phyloP scores from a whole-genome alignment of 2,329 filamentous ascomycete genomes.

The Arthrinium phaeospermum region DNA sequence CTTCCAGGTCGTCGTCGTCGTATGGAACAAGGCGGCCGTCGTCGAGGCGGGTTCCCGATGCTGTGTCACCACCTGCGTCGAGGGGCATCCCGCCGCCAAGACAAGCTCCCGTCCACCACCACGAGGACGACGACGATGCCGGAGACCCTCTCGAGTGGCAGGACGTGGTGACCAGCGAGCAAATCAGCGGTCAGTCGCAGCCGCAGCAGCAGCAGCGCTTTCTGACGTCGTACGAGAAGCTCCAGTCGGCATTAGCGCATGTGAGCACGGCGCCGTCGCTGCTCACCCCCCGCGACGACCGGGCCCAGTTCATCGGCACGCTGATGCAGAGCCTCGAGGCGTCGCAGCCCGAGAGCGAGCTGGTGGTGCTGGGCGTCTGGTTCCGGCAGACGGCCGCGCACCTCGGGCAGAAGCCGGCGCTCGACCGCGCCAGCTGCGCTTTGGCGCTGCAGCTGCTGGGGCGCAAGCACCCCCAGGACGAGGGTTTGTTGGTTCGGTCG shows the following conservation, averaged over 20 bases:
- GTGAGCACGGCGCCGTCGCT: background rate
- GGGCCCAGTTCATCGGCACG: constrained; percentile 20
- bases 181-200: background rate
- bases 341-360: constrained; percentile 4
- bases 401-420: constrained; percentile 7
- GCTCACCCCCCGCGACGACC: constrained; percentile 1
- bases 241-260: constrained; percentile 14
- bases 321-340: constrained; percentile 17
- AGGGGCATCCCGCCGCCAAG: constrained; percentile 13
- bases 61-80: constrained; percentile 7
- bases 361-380: background rate
- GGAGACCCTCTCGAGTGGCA: background rate
- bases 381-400: background rate
- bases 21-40: background rate
- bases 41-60: constrained; percentile 11
- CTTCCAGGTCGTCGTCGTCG: background rate
- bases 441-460: constrained; percentile 21
- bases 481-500: constrained; percentile 19
- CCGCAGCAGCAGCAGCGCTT: background rate
- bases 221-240: constrained; percentile 8
- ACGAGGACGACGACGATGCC: background rate
- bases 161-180: background rate
- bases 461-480: constrained; percentile 15
- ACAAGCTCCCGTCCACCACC: background rate
- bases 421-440: constrained; percentile 19